Evolutionary conservation across 305 asterid genomes (phyloP), one percentile per base, ranked within the genome.

Genomic region (Fraxinus sp.): DNA sequence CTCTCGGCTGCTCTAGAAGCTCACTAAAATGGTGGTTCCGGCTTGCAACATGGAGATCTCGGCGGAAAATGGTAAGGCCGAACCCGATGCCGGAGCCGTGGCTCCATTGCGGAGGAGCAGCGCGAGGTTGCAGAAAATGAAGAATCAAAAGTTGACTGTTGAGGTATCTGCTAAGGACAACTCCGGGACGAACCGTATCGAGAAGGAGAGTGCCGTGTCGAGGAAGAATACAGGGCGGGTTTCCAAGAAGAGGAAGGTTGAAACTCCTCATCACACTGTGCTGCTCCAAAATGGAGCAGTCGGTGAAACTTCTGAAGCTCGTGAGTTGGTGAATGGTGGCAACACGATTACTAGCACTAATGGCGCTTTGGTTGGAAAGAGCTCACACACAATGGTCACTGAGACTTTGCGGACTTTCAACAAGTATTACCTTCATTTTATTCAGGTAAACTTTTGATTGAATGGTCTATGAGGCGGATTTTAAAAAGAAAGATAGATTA

Each of bases 331-430:
- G 39, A 30, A 30, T 68, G 74, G 20, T 68, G 74, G 20, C 7
- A 36, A 9, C 9, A 28, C 74, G 20, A 68, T 68, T 68, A 2
- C 71, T 62, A 28, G 2, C 30, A 8, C 39, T 30, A 68, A 14
- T 28, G 39, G 16, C 39, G 74, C 74, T 68, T 26, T 22, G n/a
- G 80, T 36, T 35, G 90, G 71, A 76, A 84, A 44, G 41, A 80
- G 85, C n/a, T 80, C 36, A 3, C n/a, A 79, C 1, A 68, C 87
- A 1, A 52, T 16, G 80, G 93, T 87, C 9, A 90, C 80, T 0
- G 88, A 87, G n/a, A 89, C 93, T 0, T 74, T 90, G 0, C 85
- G 93, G 2, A 64, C 64, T 3, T 90, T 87, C 52, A 90, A 90
- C 71, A 89, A 89, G 7, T 68, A 79, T 32, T 90, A 90, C 73